Evolutionary conservation across 495 filamentous ascomycete genomes (phyloP).

Genomic region (Astrothelium subdiscretum): DNA sequence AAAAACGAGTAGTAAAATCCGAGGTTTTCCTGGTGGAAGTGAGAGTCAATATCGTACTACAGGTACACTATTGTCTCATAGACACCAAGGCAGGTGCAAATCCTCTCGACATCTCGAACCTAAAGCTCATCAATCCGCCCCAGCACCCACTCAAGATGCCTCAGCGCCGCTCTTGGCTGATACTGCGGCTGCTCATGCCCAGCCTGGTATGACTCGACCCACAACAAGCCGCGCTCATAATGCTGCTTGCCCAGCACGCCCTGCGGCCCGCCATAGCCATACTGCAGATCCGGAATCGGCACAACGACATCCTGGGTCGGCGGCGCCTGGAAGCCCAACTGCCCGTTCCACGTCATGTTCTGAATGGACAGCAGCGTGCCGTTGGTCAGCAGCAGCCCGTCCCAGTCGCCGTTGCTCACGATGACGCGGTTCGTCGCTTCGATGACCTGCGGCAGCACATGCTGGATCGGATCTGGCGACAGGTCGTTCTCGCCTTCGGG

Average conservation of each 20-base stretch:
- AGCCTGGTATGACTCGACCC: constrained; percentile 19
- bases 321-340: constrained; percentile 44
- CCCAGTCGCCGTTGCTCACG: constrained; percentile 17
- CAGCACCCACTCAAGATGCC: constrained; percentile 44
- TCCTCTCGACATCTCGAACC: background rate
- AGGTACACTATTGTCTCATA: too few species aligned
- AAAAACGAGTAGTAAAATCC: too few species aligned
- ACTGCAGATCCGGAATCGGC: constrained; percentile 16
- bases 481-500: constrained; percentile 15
- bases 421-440: constrained; percentile 23
- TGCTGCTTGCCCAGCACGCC: constrained; percentile 26
- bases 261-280: constrained; percentile 20
- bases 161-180: constrained; percentile 33
- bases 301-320: constrained; percentile 19
- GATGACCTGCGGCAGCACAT: constrained; percentile 22
- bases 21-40: too few species aligned
- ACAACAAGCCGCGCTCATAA: constrained; percentile 27
- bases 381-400: constrained; percentile 17
- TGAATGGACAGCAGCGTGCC: constrained; percentile 21
- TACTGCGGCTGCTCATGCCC: constrained; percentile 28
- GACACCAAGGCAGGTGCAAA: too few species aligned
- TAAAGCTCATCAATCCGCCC: constrained; percentile 22
- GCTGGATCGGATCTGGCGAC: constrained; percentile 21
- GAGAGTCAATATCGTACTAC: too few species aligned
- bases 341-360: constrained; percentile 24